These are phyloP conservation scores for Rhizopogon vulgaris DNA, from an alignment of 768 basidiomycete genomes.

Conservation along the genomic window DNA sequence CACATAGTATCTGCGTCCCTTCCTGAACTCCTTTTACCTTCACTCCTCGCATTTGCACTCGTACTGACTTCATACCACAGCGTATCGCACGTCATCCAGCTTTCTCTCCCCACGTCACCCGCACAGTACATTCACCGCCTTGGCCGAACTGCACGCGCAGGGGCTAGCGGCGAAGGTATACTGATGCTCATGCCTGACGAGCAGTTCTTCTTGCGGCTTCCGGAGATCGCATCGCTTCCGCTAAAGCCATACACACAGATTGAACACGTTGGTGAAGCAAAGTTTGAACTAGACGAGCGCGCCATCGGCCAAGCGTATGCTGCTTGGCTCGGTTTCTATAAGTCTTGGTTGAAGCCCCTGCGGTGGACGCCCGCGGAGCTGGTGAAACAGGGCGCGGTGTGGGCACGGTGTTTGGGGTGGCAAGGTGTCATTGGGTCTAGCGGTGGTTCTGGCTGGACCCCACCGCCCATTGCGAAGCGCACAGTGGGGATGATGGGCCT, in stretches of 20 bases:
- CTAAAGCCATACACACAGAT: slow-evolving; percentile 28
- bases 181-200: slow-evolving; percentile 51
- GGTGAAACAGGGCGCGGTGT: slow-evolving; percentile 28
- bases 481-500: slow-evolving; percentile 46
- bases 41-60: background rate
- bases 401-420: background rate
- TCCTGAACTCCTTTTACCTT: background rate
- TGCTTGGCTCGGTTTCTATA: slow-evolving; percentile 56
- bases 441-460: background rate
- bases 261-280: slow-evolving; percentile 20
- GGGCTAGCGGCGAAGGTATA: slow-evolving; percentile 53
- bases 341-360: slow-evolving; percentile 30
- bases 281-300: slow-evolving; percentile 25
- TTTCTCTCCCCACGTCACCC: slow-evolving; percentile 60
- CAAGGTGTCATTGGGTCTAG: background rate
- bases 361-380: slow-evolving; percentile 34
- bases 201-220: slow-evolving; percentile 36
- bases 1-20: background rate
- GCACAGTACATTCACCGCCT: slow-evolving; percentile 81
- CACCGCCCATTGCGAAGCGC: slow-evolving; percentile 33
- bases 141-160: slow-evolving; percentile 73
- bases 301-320: slow-evolving; percentile 46
- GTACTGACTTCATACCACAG: slow-evolving; percentile 18
- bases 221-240: slow-evolving; percentile 34
- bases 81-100: slow-evolving; percentile 55